phyloP scores from a whole-genome alignment of 345 rosid genomes.

The Garcia nutans region DNA sequence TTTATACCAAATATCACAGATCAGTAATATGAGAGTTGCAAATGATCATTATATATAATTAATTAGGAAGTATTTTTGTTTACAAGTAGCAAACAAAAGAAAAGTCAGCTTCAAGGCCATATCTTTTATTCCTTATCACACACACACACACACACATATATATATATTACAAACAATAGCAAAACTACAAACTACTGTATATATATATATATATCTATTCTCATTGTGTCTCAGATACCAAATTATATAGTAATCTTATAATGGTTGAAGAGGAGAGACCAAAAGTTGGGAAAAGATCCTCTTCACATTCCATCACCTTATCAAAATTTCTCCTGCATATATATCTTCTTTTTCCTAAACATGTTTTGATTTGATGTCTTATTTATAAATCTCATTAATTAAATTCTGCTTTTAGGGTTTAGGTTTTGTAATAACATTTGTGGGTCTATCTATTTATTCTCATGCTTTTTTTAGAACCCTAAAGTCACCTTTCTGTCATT shows the following conservation, averaged over 20 bases:
- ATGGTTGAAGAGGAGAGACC: background rate
- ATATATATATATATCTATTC: too few relatives aligned
- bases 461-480: background rate
- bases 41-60: too few relatives aligned
- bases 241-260: too few relatives aligned
- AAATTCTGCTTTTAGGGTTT: background rate
- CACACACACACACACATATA: too few relatives aligned
- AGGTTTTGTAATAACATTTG: background rate
- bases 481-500: background rate
- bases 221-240: too few relatives aligned
- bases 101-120: background rate
- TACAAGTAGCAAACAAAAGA: too few relatives aligned
- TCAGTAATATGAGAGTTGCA: too few relatives aligned
- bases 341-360: background rate
- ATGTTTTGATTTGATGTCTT: background rate
- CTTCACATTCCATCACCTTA: background rate
- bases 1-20: too few relatives aligned
- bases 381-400: background rate
- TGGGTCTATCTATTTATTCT: background rate
- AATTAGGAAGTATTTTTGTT: too few relatives aligned
- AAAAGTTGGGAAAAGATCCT: background rate
- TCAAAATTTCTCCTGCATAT: background rate
- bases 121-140: too few relatives aligned
- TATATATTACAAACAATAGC: too few relatives aligned
- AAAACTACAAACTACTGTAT: too few relatives aligned